phyloP scores from a whole-genome alignment of 2,329 filamentous ascomycete genomes.

The Talaromyces marneffei region DNA sequence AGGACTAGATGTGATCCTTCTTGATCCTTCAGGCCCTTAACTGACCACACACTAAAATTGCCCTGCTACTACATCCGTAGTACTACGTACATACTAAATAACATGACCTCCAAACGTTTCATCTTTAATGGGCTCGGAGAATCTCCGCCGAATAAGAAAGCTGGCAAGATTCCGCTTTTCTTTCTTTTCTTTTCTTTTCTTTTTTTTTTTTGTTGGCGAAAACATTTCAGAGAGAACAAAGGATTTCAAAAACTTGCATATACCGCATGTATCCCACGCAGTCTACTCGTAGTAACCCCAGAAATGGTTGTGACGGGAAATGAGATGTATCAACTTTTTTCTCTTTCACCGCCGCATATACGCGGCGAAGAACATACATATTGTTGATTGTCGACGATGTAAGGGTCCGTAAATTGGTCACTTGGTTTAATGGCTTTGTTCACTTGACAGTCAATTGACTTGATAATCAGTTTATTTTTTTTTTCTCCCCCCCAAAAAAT shows the following conservation, averaged over 20 bases:
- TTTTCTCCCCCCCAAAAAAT: too few species aligned
- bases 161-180: background rate
- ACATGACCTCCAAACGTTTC: background rate
- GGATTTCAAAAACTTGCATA: background rate
- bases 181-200: background rate
- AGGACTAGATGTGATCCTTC: too few species aligned
- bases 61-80: too few species aligned
- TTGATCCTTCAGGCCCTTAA: background rate
- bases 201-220: background rate
- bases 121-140: background rate
- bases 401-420: background rate
- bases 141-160: background rate
- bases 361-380: too few species aligned
- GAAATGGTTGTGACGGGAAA: background rate
- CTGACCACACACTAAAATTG: too few species aligned
- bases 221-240: background rate
- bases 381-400: too few species aligned
- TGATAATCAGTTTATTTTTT: too few species aligned
- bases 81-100: too few species aligned
- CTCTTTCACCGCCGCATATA: background rate
- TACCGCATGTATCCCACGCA: background rate
- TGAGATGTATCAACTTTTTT: background rate
- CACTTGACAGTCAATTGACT: too few species aligned
- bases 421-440: background rate
- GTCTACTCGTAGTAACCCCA: too few species aligned